Conservation (phyloP, 352 stramenopile species). For the Phytopythium helicoides region DNA sequence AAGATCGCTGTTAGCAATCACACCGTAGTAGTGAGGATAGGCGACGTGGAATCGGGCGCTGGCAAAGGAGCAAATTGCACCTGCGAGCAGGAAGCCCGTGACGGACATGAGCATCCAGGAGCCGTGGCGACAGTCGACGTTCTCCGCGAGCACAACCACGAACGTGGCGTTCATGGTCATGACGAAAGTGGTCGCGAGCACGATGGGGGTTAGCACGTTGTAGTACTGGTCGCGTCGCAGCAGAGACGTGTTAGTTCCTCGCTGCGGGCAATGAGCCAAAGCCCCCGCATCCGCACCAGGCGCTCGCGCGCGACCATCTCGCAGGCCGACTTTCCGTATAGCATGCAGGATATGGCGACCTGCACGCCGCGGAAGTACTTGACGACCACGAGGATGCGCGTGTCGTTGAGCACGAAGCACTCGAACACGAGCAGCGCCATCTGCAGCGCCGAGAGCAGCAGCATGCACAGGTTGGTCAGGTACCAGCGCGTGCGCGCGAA, state of each 20-base stretch:
- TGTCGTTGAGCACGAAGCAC: conserved; percentile 56
- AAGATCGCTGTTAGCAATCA: conserved; percentile 42
- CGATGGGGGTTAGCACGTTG: conserved; percentile 47
- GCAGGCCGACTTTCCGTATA: conserved; percentile 68
- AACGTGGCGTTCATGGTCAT: conserved; percentile 52
- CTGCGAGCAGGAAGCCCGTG: conserved; percentile 52
- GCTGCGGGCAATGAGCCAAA: background rate
- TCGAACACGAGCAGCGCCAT: conserved; percentile 67
- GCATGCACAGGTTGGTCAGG: conserved; percentile 56
- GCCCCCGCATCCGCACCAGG: too few relatives aligned
- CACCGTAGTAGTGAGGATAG: background rate
- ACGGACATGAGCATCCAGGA: conserved; percentile 74
- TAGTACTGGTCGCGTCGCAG: conserved; percentile 32
- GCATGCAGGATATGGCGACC: conserved; percentile 60
- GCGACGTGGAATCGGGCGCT: background rate
- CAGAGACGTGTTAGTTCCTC: background rate
- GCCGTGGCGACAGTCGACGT: conserved; percentile 64
- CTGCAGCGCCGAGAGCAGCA: conserved; percentile 51
- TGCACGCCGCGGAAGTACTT: conserved; percentile 77
- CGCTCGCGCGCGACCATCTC: conserved; percentile 48
- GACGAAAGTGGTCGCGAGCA: conserved; percentile 43
- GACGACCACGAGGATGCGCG: conserved; percentile 57
- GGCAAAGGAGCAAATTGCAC: conserved; percentile 15
- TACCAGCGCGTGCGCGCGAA: conserved; percentile 60
- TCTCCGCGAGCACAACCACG: conserved; percentile 37